A percentile compares a stretch with the other conserved stretches of the same genome.
Conservation (phyloP, 208 protist genomes). For the Acanthamoeba sp. region DNA sequence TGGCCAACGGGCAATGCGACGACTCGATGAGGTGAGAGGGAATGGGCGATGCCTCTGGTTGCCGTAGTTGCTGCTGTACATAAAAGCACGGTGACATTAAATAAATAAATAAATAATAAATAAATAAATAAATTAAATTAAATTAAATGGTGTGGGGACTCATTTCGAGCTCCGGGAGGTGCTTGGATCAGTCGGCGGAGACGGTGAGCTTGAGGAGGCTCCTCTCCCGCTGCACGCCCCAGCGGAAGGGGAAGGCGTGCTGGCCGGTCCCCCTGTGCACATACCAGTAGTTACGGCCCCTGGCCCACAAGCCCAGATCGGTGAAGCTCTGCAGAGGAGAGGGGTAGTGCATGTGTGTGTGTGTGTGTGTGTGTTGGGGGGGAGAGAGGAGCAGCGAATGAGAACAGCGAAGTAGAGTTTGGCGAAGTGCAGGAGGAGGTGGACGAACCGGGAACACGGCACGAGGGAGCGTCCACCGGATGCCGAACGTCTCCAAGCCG, state of each 20-base stretch:
- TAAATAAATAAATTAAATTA: too few species aligned
- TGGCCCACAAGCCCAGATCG: constrained; percentile 33
- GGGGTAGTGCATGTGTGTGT: neutral
- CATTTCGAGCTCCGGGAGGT: too few species aligned
- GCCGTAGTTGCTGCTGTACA: too few species aligned
- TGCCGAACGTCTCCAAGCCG: constrained; percentile 6
- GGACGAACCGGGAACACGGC: neutral
- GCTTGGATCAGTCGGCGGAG: too few species aligned
- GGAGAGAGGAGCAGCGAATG: neutral
- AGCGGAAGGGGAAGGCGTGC: constrained; percentile 49
- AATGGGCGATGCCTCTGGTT: too few species aligned
- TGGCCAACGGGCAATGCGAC: neutral
- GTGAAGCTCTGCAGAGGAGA: neutral
- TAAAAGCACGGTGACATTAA: too few species aligned
- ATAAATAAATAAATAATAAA: too few species aligned
- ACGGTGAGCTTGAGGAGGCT: constrained; percentile 9
- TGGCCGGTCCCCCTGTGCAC: constrained; percentile 38
- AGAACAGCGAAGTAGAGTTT: too few species aligned
- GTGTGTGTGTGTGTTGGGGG: neutral
- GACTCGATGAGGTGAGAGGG: neutral
- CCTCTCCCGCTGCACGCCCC: constrained; percentile 23
- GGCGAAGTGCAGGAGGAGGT: neutral
- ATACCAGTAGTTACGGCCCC: constrained; percentile 14
- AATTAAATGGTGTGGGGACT: too few species aligned
- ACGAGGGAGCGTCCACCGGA: constrained; percentile 22